Percentiles rank a stretch among this genome's conserved stretches.
Evolutionary conservation across 805 yeast genomes (phyloP).

Genomic region (Teunomyces atbi): DNA sequence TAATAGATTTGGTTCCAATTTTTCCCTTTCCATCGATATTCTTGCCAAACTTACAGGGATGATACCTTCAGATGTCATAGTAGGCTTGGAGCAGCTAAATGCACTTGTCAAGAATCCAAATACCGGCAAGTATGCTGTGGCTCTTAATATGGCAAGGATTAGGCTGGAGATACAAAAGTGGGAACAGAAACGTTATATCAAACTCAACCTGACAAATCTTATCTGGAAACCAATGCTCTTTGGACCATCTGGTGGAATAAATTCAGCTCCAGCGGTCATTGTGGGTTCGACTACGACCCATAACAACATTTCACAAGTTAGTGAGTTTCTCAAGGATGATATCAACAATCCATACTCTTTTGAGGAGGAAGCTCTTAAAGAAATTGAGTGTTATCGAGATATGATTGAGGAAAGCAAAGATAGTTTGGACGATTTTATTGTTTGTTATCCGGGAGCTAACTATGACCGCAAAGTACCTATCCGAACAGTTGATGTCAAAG

Average conservation of each 20-base stretch:
- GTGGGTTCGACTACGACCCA: conserved; percentile 17
- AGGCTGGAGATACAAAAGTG: conserved; percentile 45
- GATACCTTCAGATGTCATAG: conserved; percentile 81
- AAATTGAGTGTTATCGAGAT: conserved; percentile 31
- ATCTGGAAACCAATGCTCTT: conserved; percentile 82
- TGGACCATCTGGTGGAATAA: conserved; percentile 85
- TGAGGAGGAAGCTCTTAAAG: conserved; percentile 55
- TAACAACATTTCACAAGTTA: conserved; percentile 55
- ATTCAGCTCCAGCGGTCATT: conserved; percentile 51
- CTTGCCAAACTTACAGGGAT: conserved; percentile 76
- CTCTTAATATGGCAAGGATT: conserved; percentile 47
- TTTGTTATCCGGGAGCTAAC: conserved; percentile 37
- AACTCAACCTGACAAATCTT: conserved; percentile 51
- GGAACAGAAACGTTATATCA: conserved; percentile 52
- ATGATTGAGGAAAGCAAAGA: conserved; percentile 3
- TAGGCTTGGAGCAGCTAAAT: conserved; percentile 76
- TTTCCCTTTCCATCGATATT: conserved; percentile 52
- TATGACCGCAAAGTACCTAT: conserved; percentile 11
- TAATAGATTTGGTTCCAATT: conserved; percentile 5
- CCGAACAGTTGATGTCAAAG: conserved; percentile 10
- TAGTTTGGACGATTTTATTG: conserved; percentile 24
- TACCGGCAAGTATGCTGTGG: conserved; percentile 51
- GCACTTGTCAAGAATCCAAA: conserved; percentile 51
- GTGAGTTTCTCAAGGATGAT: conserved; percentile 66
- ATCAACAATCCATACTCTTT: conserved; percentile 59